Percentiles rank a stretch among this genome's conserved stretches.
Conservation (phyloP, 495 filamentous ascomycete genomes). For the Articulospora tetracladia region DNA sequence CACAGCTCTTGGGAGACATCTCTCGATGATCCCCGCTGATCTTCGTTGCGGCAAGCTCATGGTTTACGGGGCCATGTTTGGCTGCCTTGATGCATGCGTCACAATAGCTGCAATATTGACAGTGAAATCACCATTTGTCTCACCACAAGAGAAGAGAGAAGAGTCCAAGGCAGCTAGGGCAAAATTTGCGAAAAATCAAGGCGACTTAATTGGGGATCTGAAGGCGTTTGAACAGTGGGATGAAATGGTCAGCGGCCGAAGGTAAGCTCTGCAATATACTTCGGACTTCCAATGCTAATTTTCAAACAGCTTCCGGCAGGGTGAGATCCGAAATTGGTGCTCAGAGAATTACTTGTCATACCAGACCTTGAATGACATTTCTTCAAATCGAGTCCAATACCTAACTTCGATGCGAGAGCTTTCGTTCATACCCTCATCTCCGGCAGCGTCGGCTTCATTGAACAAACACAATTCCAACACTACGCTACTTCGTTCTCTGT, state of each 20-base stretch:
- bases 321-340: slow-evolving; percentile 73
- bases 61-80: slow-evolving; percentile 92
- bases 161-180: slow-evolving; percentile 74
- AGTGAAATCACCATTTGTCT: slow-evolving; percentile 77
- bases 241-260: slow-evolving; percentile 46
- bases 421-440: slow-evolving; percentile 60
- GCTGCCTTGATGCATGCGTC: slow-evolving; percentile 81
- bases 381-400: slow-evolving; percentile 81
- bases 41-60: slow-evolving; percentile 90
- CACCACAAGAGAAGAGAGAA: slow-evolving; percentile 74
- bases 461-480: slow-evolving; percentile 44
- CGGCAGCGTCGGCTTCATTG: slow-evolving; percentile 23
- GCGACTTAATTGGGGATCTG: slow-evolving; percentile 84
- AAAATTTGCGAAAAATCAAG: slow-evolving; percentile 70
- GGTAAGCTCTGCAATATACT: too few relatives aligned
- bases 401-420: slow-evolving; percentile 80
- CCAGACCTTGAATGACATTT: slow-evolving; percentile 81
- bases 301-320: slow-evolving; percentile 42
- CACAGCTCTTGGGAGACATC: slow-evolving; percentile 84
- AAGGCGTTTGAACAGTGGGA: slow-evolving; percentile 81
- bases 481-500: slow-evolving; percentile 74
- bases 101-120: slow-evolving; percentile 91
- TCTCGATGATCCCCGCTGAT: slow-evolving; percentile 93
- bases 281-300: too few relatives aligned
- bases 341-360: slow-evolving; percentile 82